A percentile compares a stretch with the other conserved stretches of the same genome.
These are phyloP conservation scores for Cladosporium velox DNA, from an alignment of 2,329 filamentous ascomycete species.

Conservation along the genomic window DNA sequence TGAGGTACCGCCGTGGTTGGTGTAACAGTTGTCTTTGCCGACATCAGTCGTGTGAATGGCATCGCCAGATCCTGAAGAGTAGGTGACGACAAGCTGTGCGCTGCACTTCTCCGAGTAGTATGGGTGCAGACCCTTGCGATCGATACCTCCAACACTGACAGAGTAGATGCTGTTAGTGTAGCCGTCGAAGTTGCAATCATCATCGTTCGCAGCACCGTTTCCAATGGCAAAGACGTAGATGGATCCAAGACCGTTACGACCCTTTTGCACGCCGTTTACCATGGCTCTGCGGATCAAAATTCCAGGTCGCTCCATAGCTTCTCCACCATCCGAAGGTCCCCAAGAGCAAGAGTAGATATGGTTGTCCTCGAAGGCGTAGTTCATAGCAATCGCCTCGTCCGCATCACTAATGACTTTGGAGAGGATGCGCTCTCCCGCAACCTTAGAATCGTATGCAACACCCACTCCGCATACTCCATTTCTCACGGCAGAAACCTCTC, in stretches of 20 bases:
- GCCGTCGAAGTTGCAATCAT: slow-evolving; percentile 99
- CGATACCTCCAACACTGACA: slow-evolving; percentile 92
- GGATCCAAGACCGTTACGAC: slow-evolving; percentile 78
- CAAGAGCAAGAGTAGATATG: slow-evolving; percentile 99
- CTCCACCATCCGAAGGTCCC: slow-evolving; percentile 92
- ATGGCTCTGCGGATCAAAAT: slow-evolving; percentile 87
- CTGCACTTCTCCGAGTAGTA: slow-evolving; percentile 97
- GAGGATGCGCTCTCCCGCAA: slow-evolving; percentile 89
- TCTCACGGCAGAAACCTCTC: slow-evolving; percentile 86
- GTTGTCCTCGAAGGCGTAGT: slow-evolving; percentile 87
- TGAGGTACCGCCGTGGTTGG: slow-evolving; percentile 88
- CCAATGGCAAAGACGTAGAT: slow-evolving; percentile 97
- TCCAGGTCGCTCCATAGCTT: slow-evolving; percentile 90
- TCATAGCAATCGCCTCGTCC: slow-evolving; percentile 89
- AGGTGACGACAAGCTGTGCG: slow-evolving; percentile 91
- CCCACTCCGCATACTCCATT: slow-evolving; percentile 96
- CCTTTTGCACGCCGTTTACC: slow-evolving; percentile 87
- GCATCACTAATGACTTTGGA: slow-evolving; percentile 87
- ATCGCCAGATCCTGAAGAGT: slow-evolving; percentile 86
- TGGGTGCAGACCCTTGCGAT: slow-evolving; percentile 82
- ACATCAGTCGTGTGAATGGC: slow-evolving; percentile 97
- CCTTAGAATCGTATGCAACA: slow-evolving; percentile 86
- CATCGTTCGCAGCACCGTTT: slow-evolving; percentile 81
- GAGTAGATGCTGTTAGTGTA: slow-evolving; percentile 99
- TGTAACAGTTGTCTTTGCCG: slow-evolving; percentile 74